Evolutionary conservation across 257 asterid genomes (phyloP), one percentile per base, ranked within the genome.

Genomic region (Euphrasia confusa): DNA sequence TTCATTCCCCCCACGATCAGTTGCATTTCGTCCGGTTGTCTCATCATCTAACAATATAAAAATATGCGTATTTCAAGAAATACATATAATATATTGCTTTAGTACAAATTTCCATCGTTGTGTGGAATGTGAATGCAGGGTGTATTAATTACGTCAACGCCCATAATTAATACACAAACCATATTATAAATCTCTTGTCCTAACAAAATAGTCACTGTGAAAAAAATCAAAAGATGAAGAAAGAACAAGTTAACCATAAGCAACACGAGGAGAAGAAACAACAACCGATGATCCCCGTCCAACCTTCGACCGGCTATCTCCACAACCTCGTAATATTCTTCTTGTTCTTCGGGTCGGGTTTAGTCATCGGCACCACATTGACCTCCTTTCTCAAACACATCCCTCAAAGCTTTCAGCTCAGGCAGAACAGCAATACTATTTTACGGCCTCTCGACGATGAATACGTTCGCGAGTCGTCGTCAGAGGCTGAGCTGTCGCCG

Each of bases 291-390:
- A 27, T 67, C 24, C 24, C 24, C 2, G 37, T 1, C 37, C 75
- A 74, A 60, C 9, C 67, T 18, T 65, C 77, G 24, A 76, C 73
- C 14, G 61, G 66, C 48, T 63, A 71, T 50, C 75, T 84, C 60
- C 84, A 83, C 0, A 80, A 50, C 75, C 68, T 87, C 37, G 14
- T 85, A 0, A n/a, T 76, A 0, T 81, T 76, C 70, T 79, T 84
- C 55, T 63, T 91, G 5, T 77, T 84, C 64, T 88, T 91, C 71
- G 90, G 91, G 5, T 82, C 78, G 45, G 98, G 98, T 45, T 54
- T 91, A 18, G 86, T 77, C 12, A 71, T 86, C 6, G 98, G 98
- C 65, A 76, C 82, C 7, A 65, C 83, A 0, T 11, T 86, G 7
- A 82, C 78, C 17, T 76, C 73, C 44, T 83, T 79, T 47, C 80